A percentile compares a stretch with the other conserved stretches of the same genome.
Evolutionary conservation across 768 basidiomycete species (phyloP).

Genomic region (Leccinum olivaceopallidum): DNA sequence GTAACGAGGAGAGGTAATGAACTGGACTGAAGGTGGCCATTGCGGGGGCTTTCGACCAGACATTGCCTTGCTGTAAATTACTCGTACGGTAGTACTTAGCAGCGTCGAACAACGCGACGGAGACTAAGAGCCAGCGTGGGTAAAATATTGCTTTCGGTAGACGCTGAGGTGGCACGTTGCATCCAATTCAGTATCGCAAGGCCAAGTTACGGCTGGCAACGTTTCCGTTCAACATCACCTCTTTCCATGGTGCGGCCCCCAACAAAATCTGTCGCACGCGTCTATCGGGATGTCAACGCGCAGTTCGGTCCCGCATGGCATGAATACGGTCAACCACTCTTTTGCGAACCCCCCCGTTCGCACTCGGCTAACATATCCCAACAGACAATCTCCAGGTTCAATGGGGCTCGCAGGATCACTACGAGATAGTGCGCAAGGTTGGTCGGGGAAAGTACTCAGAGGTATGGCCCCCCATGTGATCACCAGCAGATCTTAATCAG

Average conservation of each 20-base stretch:
- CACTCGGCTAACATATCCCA: conserved; percentile 19
- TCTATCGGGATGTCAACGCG: conserved; percentile 87
- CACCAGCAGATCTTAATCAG: conserved; percentile 16
- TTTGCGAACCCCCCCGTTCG: background rate
- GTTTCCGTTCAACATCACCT: conserved; percentile 9
- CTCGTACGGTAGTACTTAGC: background rate
- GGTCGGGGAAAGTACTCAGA: conserved; percentile 95
- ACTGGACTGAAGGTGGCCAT: conserved; percentile 59
- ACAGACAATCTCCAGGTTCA: conserved; percentile 95
- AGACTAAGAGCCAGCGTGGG: conserved; percentile 25
- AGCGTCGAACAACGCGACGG: background rate
- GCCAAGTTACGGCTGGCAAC: conserved; percentile 16
- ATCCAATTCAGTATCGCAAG: conserved; percentile 5
- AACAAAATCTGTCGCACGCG: conserved; percentile 78
- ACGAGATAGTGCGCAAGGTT: conserved; percentile 96
- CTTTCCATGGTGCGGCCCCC: conserved; percentile 67
- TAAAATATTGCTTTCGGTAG: conserved; percentile 17
- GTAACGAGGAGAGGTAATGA: conserved; percentile 51
- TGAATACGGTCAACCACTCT: conserved; percentile 76
- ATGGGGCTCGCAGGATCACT: conserved; percentile 97
- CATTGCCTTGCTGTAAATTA: conserved; percentile 12
- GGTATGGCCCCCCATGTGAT: conserved; percentile 43
- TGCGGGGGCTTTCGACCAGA: conserved; percentile 32
- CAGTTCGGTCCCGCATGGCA: conserved; percentile 90
- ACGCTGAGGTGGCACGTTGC: conserved; percentile 20